phyloP scores from a whole-genome alignment of 2,329 filamentous ascomycete species.

The Paecilomyces sp. region DNA sequence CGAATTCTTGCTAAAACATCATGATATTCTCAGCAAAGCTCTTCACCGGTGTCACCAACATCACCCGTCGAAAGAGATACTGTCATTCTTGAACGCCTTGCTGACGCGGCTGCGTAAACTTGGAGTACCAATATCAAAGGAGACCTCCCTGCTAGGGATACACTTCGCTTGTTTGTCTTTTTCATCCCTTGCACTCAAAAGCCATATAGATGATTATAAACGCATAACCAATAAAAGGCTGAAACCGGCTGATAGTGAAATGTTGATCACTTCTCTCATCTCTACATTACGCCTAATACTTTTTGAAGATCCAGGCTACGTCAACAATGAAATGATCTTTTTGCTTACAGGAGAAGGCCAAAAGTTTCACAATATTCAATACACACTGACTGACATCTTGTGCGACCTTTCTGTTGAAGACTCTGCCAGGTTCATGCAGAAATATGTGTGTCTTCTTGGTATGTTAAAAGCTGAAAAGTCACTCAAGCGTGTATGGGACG shows the following conservation, averaged over 20 bases:
- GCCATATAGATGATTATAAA: slow-evolving; percentile 16
- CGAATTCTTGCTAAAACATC: slow-evolving; percentile 6
- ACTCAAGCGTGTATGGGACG: slow-evolving; percentile 17
- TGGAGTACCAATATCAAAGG: slow-evolving; percentile 4
- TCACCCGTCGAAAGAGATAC: slow-evolving; percentile 22
- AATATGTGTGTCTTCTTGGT: slow-evolving; percentile 19
- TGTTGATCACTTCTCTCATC: slow-evolving; percentile 16
- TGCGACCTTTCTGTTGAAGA: neutral
- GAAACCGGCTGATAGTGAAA: slow-evolving; percentile 4
- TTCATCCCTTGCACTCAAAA: slow-evolving; percentile 19
- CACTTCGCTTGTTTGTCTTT: slow-evolving; percentile 23
- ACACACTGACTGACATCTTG: slow-evolving; percentile 13
- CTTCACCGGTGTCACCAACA: slow-evolving; percentile 16
- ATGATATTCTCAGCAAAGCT: slow-evolving; percentile 9
- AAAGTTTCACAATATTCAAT: neutral
- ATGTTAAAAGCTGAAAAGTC: slow-evolving; percentile 14
- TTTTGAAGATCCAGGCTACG: slow-evolving; percentile 14
- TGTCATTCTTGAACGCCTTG: slow-evolving; percentile 23
- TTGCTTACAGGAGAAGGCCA: slow-evolving; percentile 14
- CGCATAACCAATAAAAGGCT: slow-evolving; percentile 3
- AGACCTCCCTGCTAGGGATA: slow-evolving; percentile 19
- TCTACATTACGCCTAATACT: slow-evolving; percentile 12
- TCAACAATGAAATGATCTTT: slow-evolving; percentile 13
- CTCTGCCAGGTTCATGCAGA: slow-evolving; percentile 2
- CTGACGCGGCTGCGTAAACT: slow-evolving; percentile 18